phyloP scores from a whole-genome alignment of 768 basidiomycete genomes.

The Suillus discolor region DNA sequence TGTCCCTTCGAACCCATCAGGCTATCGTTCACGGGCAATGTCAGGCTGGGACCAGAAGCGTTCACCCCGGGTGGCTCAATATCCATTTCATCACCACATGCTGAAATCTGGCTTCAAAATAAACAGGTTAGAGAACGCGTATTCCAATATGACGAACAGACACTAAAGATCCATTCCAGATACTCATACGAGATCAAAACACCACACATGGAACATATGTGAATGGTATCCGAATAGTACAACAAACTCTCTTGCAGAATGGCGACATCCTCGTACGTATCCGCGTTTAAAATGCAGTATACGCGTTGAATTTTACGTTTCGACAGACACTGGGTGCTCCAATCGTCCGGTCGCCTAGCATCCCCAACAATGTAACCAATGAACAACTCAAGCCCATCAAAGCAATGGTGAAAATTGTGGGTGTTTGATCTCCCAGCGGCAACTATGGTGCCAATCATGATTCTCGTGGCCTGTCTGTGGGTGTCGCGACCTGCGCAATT shows the following conservation, averaged over 20 bases:
- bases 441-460: neutral
- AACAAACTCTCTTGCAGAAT: slow-evolving; percentile 38
- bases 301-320: slow-evolving; percentile 14
- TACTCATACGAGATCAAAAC: slow-evolving; percentile 49
- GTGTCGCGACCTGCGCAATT: neutral
- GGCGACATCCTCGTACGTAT: slow-evolving; percentile 48
- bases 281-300: neutral
- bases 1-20: slow-evolving; percentile 42
- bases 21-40: slow-evolving; percentile 32
- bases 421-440: slow-evolving; percentile 23
- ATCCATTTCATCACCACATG: slow-evolving; percentile 45
- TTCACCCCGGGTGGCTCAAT: slow-evolving; percentile 34
- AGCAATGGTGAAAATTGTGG: slow-evolving; percentile 40
- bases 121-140: slow-evolving; percentile 37
- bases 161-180: slow-evolving; percentile 30
- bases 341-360: slow-evolving; percentile 40
- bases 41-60: slow-evolving; percentile 37
- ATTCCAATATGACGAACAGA: slow-evolving; percentile 4
- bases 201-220: slow-evolving; percentile 51
- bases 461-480: neutral
- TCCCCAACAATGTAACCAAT: slow-evolving; percentile 41
- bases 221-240: slow-evolving; percentile 44
- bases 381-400: slow-evolving; percentile 49
- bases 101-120: slow-evolving; percentile 48
- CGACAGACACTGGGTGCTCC: slow-evolving; percentile 43